Conservation (phyloP, 768 basidiomycete genomes). For the Lactifluus subvellereus region DNA sequence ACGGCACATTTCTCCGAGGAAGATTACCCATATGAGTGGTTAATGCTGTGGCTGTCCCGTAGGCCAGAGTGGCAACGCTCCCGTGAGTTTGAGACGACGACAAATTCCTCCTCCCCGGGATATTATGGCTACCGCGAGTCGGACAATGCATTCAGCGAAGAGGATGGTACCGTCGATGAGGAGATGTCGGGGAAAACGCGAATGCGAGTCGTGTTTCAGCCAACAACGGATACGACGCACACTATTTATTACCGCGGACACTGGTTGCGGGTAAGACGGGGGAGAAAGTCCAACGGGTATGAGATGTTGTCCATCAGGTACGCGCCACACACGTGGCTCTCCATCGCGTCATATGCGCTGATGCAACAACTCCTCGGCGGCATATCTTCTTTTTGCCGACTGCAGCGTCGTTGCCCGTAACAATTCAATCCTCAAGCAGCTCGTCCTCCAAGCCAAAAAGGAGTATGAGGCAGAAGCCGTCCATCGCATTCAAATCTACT, state of each 20-base stretch:
- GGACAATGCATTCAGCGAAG: slow-evolving; percentile 54
- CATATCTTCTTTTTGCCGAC: neutral
- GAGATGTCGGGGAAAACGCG: slow-evolving; percentile 58
- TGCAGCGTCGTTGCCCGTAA: slow-evolving; percentile 77
- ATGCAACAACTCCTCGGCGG: neutral
- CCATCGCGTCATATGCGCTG: neutral
- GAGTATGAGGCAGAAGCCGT: slow-evolving; percentile 85
- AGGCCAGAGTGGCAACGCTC: slow-evolving; percentile 86
- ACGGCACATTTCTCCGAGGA: slow-evolving; percentile 89
- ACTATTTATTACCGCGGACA: slow-evolving; percentile 84
- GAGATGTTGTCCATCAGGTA: slow-evolving; percentile 76
- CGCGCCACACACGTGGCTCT: slow-evolving; percentile 20
- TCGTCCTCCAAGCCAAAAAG: slow-evolving; percentile 84
- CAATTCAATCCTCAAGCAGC: slow-evolving; percentile 80
- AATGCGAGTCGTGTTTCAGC: slow-evolving; percentile 83
- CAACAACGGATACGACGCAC: slow-evolving; percentile 81
- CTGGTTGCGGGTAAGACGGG: slow-evolving; percentile 72
- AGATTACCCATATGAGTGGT: slow-evolving; percentile 87
- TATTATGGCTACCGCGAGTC: slow-evolving; percentile 40
- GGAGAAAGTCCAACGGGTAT: slow-evolving; percentile 63
- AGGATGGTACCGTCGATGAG: slow-evolving; percentile 44
- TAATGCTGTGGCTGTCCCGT: slow-evolving; percentile 85
- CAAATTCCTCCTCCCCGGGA: slow-evolving; percentile 60
- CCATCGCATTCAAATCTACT: slow-evolving; percentile 84
- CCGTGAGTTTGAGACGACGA: slow-evolving; percentile 85